Evolutionary conservation across 768 basidiomycete species (phyloP).

Genomic region (Amanita exitialis): DNA sequence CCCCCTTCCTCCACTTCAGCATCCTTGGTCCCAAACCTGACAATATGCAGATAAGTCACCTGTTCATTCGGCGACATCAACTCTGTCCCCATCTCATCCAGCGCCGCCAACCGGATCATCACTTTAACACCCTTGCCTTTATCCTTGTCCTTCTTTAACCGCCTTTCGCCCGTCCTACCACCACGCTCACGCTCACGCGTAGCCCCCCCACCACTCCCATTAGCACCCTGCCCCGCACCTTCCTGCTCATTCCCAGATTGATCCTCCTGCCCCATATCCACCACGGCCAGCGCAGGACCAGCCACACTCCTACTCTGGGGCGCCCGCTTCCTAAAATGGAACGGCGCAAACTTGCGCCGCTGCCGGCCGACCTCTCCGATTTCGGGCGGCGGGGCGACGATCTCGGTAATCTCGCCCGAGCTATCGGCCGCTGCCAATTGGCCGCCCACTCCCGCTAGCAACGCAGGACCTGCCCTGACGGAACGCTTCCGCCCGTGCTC

Average conservation of each 20-base stretch:
- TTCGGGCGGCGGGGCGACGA: neutral
- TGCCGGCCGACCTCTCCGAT: conserved; percentile 14
- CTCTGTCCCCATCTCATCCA: conserved; percentile 66
- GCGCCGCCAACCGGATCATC: conserved; percentile 70
- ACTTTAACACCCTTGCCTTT: conserved; percentile 65
- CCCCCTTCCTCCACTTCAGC: conserved; percentile 23
- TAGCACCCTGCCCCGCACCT: conserved; percentile 26
- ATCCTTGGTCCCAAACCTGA: conserved; percentile 45
- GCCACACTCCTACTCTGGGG: conserved; percentile 40
- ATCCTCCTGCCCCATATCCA: conserved; percentile 31
- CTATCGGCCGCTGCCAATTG: conserved; percentile 2
- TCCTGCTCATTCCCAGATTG: neutral
- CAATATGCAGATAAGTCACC: conserved; percentile 79
- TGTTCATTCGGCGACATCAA: conserved; percentile 74
- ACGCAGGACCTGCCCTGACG: too few species aligned
- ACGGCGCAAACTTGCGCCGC: conserved; percentile 50
- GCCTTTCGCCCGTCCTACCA: conserved; percentile 19
- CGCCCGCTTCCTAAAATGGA: conserved; percentile 53
- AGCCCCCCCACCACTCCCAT: conserved; percentile 14
- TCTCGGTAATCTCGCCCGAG: neutral
- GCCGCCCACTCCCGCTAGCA: neutral
- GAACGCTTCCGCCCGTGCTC: conserved; percentile 27
- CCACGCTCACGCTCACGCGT: conserved; percentile 1
- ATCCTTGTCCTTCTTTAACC: conserved; percentile 32
- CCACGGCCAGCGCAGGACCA: conserved; percentile 71